Conservation (phyloP, 805 yeast species). For the Saturnispora quitensis region DNA sequence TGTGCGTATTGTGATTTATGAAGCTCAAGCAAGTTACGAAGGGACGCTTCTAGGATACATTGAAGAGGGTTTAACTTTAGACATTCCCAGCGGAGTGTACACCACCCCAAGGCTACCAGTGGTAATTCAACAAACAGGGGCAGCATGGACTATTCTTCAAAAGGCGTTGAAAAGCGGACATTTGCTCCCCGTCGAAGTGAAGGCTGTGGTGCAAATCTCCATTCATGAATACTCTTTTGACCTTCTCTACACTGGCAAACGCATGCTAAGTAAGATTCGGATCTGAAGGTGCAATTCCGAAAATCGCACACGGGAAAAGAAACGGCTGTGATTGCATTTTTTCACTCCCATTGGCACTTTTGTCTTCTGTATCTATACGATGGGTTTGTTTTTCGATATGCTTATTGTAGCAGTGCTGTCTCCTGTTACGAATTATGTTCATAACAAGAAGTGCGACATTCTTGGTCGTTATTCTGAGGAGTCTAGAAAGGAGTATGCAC, state of each 20-base stretch:
- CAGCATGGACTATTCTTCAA: conserved; percentile 41
- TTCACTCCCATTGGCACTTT: not conserved
- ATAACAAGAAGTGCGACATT: conserved; percentile 13
- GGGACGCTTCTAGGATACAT: conserved; percentile 25
- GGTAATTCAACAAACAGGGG: conserved; percentile 29
- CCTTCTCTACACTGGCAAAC: conserved; percentile 38
- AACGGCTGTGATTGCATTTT: not conserved
- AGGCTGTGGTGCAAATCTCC: conserved; percentile 33
- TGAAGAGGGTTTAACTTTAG: conserved; percentile 28
- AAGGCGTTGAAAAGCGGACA: conserved; percentile 43
- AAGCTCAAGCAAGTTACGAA: conserved; percentile 41
- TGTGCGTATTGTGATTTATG: conserved; percentile 32
- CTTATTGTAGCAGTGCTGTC: conserved; percentile 12
- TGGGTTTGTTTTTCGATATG: conserved; percentile 14
- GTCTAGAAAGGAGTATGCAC: conserved; percentile 11
- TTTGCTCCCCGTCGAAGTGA: conserved; percentile 30
- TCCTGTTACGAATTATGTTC: conserved; percentile 12
- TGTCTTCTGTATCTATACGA: not conserved
- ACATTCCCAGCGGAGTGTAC: conserved; percentile 40
- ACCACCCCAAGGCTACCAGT: conserved; percentile 44
- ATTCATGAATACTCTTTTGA: conserved; percentile 34
- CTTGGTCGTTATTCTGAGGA: conserved; percentile 10
- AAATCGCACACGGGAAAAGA: not conserved
- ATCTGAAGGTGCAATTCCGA: conserved; percentile 8
- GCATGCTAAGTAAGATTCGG: conserved; percentile 33